Base-by-base conservation (phyloP, 352 stramenopile species). In the Pythium scleroteichum region DNA sequence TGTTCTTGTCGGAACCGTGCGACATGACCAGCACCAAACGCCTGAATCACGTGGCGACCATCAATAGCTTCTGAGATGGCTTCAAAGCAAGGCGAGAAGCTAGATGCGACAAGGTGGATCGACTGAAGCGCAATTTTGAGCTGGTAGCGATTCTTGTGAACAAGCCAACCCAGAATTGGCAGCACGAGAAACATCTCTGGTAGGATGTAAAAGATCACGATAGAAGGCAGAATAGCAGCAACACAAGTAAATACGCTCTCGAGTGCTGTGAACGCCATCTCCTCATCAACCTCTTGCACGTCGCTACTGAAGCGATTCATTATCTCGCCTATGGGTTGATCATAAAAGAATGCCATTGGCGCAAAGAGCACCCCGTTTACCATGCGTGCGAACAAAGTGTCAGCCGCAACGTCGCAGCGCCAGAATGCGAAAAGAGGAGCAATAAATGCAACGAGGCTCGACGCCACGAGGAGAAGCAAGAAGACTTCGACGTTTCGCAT, bases 141-240 rank as follows among this genome's bases (percentile, higher is more conserved):
- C 33, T 42, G 61, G 44, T 40, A 42, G 10, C 33, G 56, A 29
- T 47, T 57, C 19, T 14, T 53, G 52, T 26, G 48, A 23, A 55
- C n/a, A 4, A 73, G 35, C 32, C 35, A 41, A 35, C 5, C 29
- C 29, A 35, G 29, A 10, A 35, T 10, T 35, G 29, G 29, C 5
- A 10, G 46, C 24, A 93, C 62, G 22, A 88, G 53, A 2, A 92
- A 47, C 41, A 59, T 93, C 75, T 49, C 70, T 70, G 26, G 89
- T 42, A 59, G 59, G 80, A 57, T 14, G 2, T 27, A 29, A 24
- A 27, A 39, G 10, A 54, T 49, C 12, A 54, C 40, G 24, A 51
- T 29, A 33, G 3, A 75, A 10, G 56, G 90, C 72, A 26, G 5
- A 35, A 35, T 10, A 5, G 29, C 29, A 5, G 29, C 29, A 5